Base-by-base conservation (phyloP, 2,329 filamentous ascomycete species). In the Xylariaceae sp. region DNA sequence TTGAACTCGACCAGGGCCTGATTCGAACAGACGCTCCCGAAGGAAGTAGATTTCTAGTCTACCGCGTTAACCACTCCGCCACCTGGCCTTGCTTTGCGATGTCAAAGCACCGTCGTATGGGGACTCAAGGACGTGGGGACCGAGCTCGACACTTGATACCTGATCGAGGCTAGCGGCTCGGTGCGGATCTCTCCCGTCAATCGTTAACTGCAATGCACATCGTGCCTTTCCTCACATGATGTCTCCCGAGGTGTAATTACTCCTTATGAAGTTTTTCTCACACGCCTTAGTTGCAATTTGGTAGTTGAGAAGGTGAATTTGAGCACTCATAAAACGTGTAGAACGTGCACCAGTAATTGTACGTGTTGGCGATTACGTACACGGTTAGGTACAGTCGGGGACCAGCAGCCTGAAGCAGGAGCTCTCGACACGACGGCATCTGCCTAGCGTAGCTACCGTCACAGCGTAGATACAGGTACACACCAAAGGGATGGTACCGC, bases 1-100 rank as follows among this genome's bases (percentile, higher is more conserved):
- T 9, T 2, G 2, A 37, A n/a, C 11, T 51, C 49, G 49, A 51
- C 49, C 49, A 51, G 49, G 49, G 49, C 49, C 49, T 51, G 49
- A 51, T 51, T 51, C 49, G 49, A 51, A 51, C 49, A 51, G 49
- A 51, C 49, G 49, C 49, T 51, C 49, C 49, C 49, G 49, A 51
- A 51, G 49, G 49, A 51, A 51, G 49, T 51, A 51, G 49, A 51
- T 51, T 51, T 51, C 49, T 51, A 62, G 60, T 62, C 60, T 59
- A 62, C 54, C 60, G 57, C 60, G 57, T 62, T 62, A 62, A 62
- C 60, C 60, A 62, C 60, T 62, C 60, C 57, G 60, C 57, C 60
- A 62, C 55, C 59, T 60, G 49, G 49, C 49, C 49, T 51, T 15
- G 10, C 5, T 4, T 18, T 18, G 23, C 23, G 11, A 50, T 50